Percentiles rank a stretch among this genome's conserved stretches.
phyloP scores from a whole-genome alignment of 352 stramenopile genomes.

The Pythium monospermum region DNA sequence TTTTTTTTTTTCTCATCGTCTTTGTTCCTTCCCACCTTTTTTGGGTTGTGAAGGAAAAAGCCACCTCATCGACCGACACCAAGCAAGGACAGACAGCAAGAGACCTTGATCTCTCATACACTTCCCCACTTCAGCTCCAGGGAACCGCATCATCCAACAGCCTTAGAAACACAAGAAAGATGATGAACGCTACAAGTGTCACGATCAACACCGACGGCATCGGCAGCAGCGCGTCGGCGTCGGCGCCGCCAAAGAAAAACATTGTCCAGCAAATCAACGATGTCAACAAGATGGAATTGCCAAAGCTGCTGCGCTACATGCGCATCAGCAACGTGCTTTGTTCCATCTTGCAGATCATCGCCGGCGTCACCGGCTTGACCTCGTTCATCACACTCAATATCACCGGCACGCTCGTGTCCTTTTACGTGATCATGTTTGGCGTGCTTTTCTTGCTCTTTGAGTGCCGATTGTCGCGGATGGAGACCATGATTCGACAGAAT shows the following conservation, averaged over 20 bases:
- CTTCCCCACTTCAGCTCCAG: too few relatives aligned
- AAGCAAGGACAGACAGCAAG: too few relatives aligned
- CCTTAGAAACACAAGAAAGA: too few relatives aligned
- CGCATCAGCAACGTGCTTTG: conserved; percentile 79
- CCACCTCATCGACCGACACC: too few relatives aligned
- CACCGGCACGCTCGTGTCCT: conserved; percentile 81
- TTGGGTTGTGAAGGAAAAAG: too few relatives aligned
- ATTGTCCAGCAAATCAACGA: conserved; percentile 83
- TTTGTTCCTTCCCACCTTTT: too few relatives aligned
- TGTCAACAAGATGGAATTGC: conserved; percentile 88
- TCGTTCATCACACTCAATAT: conserved; percentile 89
- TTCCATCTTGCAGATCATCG: conserved; percentile 79
- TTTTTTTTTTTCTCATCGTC: too few relatives aligned
- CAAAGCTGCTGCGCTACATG: conserved; percentile 85
- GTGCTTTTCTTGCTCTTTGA: conserved; percentile 84
- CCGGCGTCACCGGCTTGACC: conserved; percentile 73
- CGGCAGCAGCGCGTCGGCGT: conserved; percentile 40
- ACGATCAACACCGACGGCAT: conserved; percentile 80
- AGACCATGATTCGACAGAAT: conserved; percentile 73
- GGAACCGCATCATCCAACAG: too few relatives aligned
- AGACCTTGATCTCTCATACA: too few relatives aligned
- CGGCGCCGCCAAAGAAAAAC: conserved; percentile 51
- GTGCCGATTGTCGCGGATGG: conserved; percentile 84
- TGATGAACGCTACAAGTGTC: conserved; percentile 76
- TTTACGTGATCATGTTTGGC: conserved; percentile 89